Evolutionary conservation across 2,329 filamentous ascomycete species (phyloP).

Genomic region (Neoarthrinium moseri): DNA sequence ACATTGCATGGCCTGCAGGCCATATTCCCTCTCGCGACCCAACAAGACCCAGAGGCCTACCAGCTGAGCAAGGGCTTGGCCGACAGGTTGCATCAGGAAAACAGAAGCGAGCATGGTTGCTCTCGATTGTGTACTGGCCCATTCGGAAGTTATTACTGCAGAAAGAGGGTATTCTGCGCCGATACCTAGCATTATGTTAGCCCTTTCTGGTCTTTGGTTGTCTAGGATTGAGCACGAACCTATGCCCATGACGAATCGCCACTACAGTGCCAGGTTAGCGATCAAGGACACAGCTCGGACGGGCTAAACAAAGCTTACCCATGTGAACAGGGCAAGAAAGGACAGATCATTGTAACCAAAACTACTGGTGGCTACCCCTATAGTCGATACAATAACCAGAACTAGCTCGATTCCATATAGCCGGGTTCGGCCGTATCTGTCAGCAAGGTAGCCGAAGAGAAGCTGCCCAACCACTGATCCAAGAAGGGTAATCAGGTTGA

Average conservation of each 20-base stretch:
- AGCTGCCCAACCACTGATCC: constrained; percentile 54
- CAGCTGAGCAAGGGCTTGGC: constrained; percentile 62
- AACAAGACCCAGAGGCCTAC: constrained; percentile 55
- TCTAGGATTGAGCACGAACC: constrained; percentile 26
- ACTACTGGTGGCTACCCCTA: constrained; percentile 53
- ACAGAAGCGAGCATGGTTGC: constrained; percentile 64
- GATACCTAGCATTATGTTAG: constrained; percentile 43
- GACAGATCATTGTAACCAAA: constrained; percentile 48
- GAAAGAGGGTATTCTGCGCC: constrained; percentile 68
- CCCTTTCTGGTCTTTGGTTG: neutral
- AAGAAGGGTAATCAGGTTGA: constrained; percentile 50
- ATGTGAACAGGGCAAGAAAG: constrained; percentile 49
- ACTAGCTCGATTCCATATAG: constrained; percentile 57
- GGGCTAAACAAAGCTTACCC: constrained; percentile 28
- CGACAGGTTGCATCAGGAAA: constrained; percentile 67
- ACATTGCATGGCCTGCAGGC: constrained; percentile 32
- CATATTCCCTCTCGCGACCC: constrained; percentile 29
- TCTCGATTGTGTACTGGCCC: constrained; percentile 56
- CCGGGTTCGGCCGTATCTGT: constrained; percentile 52
- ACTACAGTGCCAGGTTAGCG: constrained; percentile 26
- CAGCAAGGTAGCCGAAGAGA: constrained; percentile 52
- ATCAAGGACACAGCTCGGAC: neutral
- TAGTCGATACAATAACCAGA: constrained; percentile 56
- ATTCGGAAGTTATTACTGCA: constrained; percentile 67
- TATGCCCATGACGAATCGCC: constrained; percentile 54